Base-by-base conservation (phyloP, 768 basidiomycete genomes). In the Rhizopogon roseolus region DNA sequence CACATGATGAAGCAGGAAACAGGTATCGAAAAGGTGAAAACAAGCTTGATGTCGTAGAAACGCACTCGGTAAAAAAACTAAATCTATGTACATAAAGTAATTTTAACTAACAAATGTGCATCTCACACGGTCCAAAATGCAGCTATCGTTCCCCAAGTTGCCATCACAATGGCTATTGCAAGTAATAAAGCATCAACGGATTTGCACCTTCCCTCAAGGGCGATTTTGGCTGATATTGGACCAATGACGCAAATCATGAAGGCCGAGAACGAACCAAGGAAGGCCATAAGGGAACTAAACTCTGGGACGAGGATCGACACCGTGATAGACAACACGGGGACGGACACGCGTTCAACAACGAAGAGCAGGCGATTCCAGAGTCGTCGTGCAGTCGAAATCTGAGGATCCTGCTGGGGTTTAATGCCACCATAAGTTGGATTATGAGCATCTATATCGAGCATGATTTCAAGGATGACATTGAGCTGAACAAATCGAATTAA, bases 201-300 rank as follows among this genome's bases (percentile, higher is more conserved):
- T 11, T 70, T 64, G 57, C 79, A 81, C 41, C 65, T 71, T 4
- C 79, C 72, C 22, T 78, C 73, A 53, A 92, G 71, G 46, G 75
- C 76, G 14, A 86, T 71, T 64, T 89, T 89, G 5, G 87, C 88
- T 25, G 80, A 73, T 38, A 95, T 74, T 5, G 93, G 94, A 9
- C 86, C 82, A 55, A 91, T 83, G 22, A 90, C 79, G 57, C 88
- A 89, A 22, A 92, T 77, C 62, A 85, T 72, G 58, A 85, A 85
- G 0, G 92, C 88, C 36, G 86, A 85, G 67, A 93, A 92, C n/a
- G 90, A 86, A 2, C 95, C 95, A 50, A 98, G 73, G 67, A 97
- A 90, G 1, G 92, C 90, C 89, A 94, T 93, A 68, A 87, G 74
- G 5, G 84, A 77, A 57, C 85, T 83, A 69, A 95, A 95, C 51